Evolutionary conservation across 257 asterid species (phyloP).

Genomic region (Rubia yunnanensis): DNA sequence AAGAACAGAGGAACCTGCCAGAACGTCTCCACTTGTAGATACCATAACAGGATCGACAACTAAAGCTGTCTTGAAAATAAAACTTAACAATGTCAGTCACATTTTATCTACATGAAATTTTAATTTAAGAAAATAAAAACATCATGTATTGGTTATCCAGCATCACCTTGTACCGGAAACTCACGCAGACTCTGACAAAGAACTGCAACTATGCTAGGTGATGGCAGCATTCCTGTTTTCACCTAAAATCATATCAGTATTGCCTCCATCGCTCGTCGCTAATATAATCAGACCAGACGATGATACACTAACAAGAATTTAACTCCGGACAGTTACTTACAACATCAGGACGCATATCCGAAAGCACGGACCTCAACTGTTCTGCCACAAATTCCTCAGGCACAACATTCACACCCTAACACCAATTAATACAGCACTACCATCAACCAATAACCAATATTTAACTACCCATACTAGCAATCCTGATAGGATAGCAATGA

Average conservation of each 20-base stretch:
- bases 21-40: slow-evolving; percentile 81
- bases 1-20: slow-evolving; percentile 66
- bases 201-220: slow-evolving; percentile 62
- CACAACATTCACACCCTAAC: slow-evolving; percentile 59
- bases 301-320: neutral
- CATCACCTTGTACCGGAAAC: slow-evolving; percentile 59
- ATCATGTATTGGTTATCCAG: neutral
- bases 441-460: neutral
- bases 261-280: neutral
- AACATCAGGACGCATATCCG: slow-evolving; percentile 89
- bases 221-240: slow-evolving; percentile 97
- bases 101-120: neutral
- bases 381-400: slow-evolving; percentile 59
- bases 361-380: slow-evolving; percentile 73
- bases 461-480: neutral
- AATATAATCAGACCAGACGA: neutral
- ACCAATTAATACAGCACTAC: slow-evolving; percentile 15
- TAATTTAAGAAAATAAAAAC: neutral
- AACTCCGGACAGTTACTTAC: slow-evolving; percentile 33
- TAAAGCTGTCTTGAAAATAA: slow-evolving; percentile 59
- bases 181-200: slow-evolving; percentile 65
- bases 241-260: slow-evolving; percentile 52
- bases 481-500: neutral
- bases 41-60: slow-evolving; percentile 99
- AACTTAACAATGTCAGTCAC: slow-evolving; percentile 20